Conservation (phyloP, 306 rosid species). For the Fragaria iinumae region DNA sequence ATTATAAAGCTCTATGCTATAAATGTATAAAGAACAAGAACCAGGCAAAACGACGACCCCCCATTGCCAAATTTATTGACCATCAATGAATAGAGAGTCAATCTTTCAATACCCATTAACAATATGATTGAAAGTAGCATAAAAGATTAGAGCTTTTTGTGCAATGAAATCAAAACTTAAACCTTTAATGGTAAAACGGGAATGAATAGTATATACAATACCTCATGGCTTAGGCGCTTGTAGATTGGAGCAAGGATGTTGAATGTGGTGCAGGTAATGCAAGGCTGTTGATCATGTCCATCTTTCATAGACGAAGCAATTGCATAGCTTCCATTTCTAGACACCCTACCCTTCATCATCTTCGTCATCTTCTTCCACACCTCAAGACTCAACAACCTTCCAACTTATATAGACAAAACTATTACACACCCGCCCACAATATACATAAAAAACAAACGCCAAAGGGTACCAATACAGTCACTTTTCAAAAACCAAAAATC, state of each 20-base stretch:
- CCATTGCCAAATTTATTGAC: not conserved
- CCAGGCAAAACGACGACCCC: not conserved
- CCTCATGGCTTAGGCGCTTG: constrained; percentile 77
- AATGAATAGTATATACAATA: constrained; percentile 16
- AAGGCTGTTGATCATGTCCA: constrained; percentile 60
- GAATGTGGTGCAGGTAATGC: constrained; percentile 88
- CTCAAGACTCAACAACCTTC: constrained; percentile 28
- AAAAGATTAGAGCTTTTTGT: not conserved
- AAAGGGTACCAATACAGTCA: not conserved
- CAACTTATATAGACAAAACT: not conserved
- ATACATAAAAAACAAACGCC: not conserved
- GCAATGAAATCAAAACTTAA: not conserved
- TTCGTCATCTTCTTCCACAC: constrained; percentile 43
- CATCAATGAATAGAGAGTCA: not conserved
- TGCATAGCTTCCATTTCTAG: constrained; percentile 77
- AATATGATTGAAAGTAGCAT: not conserved
- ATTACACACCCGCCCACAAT: constrained; percentile 8
- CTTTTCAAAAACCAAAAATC: not conserved
- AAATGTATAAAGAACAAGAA: not conserved
- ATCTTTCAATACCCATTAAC: constrained; percentile 7
- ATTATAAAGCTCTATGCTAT: not conserved
- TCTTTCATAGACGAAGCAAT: constrained; percentile 71
- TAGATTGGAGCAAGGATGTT: constrained; percentile 98
- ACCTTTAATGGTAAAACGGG: not conserved
- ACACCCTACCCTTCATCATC: constrained; percentile 68